A percentile compares a stretch with the other conserved stretches of the same genome.
phyloP scores from a whole-genome alignment of 2,329 filamentous ascomycete species.

The Penicillium digitatum region DNA sequence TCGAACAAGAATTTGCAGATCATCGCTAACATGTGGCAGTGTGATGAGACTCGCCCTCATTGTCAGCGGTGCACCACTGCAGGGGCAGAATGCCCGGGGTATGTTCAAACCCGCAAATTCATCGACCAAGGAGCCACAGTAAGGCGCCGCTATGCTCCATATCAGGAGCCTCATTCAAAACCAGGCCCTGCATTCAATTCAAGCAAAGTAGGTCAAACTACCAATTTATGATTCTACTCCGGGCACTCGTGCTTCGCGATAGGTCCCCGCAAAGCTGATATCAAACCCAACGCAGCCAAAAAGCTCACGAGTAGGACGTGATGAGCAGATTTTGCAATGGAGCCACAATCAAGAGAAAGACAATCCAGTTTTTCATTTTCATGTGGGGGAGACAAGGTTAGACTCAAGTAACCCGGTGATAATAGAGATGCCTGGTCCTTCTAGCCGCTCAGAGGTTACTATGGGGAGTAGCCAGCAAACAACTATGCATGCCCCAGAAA shows the following conservation, averaged over 20 bases:
- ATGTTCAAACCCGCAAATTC: slow-evolving; percentile 43
- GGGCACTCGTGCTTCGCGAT: not conserved
- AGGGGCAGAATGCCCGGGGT: slow-evolving; percentile 41
- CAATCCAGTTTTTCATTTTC: not conserved
- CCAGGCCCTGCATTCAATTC: not conserved
- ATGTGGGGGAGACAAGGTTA: not conserved
- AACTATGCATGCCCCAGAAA: not conserved
- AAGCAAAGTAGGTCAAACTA: slow-evolving; percentile 3
- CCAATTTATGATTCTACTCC: not conserved
- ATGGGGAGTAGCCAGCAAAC: not conserved
- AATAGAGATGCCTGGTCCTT: not conserved
- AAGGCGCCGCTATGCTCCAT: slow-evolving; percentile 39
- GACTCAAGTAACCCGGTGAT: not conserved
- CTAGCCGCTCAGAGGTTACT: not conserved
- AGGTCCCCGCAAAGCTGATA: not conserved
- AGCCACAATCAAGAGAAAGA: not conserved
- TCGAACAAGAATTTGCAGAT: not conserved
- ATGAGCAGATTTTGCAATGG: not conserved
- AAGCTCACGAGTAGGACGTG: not conserved
- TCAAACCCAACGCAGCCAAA: not conserved
- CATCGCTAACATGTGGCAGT: slow-evolving; percentile 23
- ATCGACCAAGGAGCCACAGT: slow-evolving; percentile 43
- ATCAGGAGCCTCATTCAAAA: slow-evolving; percentile 26
- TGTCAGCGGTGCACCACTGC: slow-evolving; percentile 39
- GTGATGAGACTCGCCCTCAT: slow-evolving; percentile 39